These are phyloP conservation scores for Thraustotheca clavata DNA, from an alignment of 352 stramenopile species.

Conservation along the genomic window DNA sequence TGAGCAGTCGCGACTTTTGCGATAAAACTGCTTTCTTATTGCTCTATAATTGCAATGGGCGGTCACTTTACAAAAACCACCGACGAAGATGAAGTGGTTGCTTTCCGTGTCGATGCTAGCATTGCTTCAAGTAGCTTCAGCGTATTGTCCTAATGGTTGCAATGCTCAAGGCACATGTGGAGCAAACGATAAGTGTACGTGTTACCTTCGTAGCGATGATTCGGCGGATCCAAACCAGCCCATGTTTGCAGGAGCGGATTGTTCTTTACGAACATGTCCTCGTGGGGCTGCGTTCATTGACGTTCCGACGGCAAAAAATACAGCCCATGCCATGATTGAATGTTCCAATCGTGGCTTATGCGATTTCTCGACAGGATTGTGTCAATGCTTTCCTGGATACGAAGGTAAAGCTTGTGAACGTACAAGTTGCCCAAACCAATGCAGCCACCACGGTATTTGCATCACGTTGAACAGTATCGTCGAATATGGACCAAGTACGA, in stretches of 20 bases:
- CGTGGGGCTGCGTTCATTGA: slow-evolving; percentile 57
- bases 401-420: slow-evolving; percentile 87
- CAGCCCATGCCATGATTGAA: slow-evolving; percentile 71
- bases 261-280: slow-evolving; percentile 69
- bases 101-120: background rate
- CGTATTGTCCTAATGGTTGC: slow-evolving; percentile 76
- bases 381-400: slow-evolving; percentile 85
- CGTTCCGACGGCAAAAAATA: slow-evolving; percentile 49
- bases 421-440: slow-evolving; percentile 93
- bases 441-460: slow-evolving; percentile 90
- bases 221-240: slow-evolving; percentile 27
- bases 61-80: slow-evolving; percentile 2
- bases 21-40: background rate
- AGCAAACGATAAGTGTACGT: slow-evolving; percentile 89
- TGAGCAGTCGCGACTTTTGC: background rate
- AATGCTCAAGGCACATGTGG: slow-evolving; percentile 80
- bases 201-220: slow-evolving; percentile 70
- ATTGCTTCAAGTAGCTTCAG: slow-evolving; percentile 15
- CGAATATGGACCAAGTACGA: slow-evolving; percentile 11
- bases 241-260: slow-evolving; percentile 66
- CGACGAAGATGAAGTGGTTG: slow-evolving; percentile 6
- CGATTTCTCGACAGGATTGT: slow-evolving; percentile 85
- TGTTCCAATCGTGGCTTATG: slow-evolving; percentile 93
- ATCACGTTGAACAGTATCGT: slow-evolving; percentile 86
- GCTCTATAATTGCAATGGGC: background rate